Evolutionary conservation across 2,329 filamentous ascomycete genomes (phyloP), one percentile per base, ranked within the genome.

Genomic region (Thermothelomyces thermophilus): DNA sequence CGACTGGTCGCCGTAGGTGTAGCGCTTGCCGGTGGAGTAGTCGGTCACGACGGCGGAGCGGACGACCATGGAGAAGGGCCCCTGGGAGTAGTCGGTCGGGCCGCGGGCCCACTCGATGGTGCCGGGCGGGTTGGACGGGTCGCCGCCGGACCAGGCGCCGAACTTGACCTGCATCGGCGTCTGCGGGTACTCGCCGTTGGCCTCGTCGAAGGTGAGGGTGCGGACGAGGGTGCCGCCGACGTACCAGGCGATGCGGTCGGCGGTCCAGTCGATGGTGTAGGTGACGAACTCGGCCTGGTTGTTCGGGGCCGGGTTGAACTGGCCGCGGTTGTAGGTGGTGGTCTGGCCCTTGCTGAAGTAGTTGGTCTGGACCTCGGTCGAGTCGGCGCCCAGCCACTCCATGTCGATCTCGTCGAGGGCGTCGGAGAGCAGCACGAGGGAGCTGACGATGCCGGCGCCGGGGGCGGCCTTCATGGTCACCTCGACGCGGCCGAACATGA

Each of bases 401-500:
- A 91, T 87, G 67, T 98, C 93, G 63, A 98, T 95, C 72, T 98
- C 93, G 68, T 98, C 93, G 39, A 96, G 78, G 62, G 81, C 80
- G 66, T 97, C 91, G 13, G 90, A 96, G 70, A 95, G 84, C 57
- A 98, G 73, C 8, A 98, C 89, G 11, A 93, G 78, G 40, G 89
- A 93, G 67, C 88, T 95, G 57, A 98, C 90, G 61, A 98, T 96
- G 52, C 93, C 93, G 9, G 80, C 83, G 7, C 93, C 93, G 0
- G 90, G 84, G 9, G 93, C 90, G 22, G 88, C 83, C 70, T 91
- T 90, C 73, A 96, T 77, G 28, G 81, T 84, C 58, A 90, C 80
- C 58, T 95, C 86, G 63, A 96, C 87, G 56, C 84, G 86, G 58
- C 93, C 93, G 66, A 96, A 98, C 93, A 98, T 97, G 72, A 98